These are phyloP conservation scores for Heterococcus sp. DNA, from an alignment of 108 stramenopile species.

Conservation along the genomic window DNA sequence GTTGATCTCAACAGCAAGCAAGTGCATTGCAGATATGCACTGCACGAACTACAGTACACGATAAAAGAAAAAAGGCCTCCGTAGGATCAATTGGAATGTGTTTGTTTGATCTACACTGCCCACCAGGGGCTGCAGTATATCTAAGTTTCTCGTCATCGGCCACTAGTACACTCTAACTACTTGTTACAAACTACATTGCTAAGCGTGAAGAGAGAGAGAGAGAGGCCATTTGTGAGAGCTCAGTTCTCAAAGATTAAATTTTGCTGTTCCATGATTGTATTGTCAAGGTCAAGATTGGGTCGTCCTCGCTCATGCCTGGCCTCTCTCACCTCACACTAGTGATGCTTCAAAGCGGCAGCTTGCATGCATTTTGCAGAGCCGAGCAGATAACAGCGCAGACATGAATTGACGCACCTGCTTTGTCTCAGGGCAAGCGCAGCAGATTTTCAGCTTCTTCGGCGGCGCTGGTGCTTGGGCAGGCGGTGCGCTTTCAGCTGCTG, in stretches of 20 bases:
- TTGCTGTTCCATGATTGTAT: constrained; percentile 14
- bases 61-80: neutral
- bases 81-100: constrained; percentile 40
- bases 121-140: neutral
- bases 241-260: constrained; percentile 46
- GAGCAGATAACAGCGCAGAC: neutral
- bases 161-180: neutral
- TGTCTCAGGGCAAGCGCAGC: constrained; percentile 96
- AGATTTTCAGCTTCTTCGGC: constrained; percentile 71
- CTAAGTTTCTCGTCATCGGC: constrained; percentile 6
- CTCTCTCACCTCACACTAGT: neutral
- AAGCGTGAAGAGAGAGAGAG: too few species aligned
- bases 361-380: neutral
- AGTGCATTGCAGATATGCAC: neutral
- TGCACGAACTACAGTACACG: neutral
- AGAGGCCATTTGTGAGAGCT: neutral
- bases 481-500: constrained; percentile 2
- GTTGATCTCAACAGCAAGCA: neutral
- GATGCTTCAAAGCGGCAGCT: neutral
- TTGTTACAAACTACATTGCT: neutral
- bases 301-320: neutral
- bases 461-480: neutral
- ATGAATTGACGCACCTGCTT: constrained; percentile 62
- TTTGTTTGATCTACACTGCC: constrained; percentile 15
- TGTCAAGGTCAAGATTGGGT: neutral